phyloP scores from a whole-genome alignment of 371 early-diverging fungal genomes.

The Mortierella sp. region DNA sequence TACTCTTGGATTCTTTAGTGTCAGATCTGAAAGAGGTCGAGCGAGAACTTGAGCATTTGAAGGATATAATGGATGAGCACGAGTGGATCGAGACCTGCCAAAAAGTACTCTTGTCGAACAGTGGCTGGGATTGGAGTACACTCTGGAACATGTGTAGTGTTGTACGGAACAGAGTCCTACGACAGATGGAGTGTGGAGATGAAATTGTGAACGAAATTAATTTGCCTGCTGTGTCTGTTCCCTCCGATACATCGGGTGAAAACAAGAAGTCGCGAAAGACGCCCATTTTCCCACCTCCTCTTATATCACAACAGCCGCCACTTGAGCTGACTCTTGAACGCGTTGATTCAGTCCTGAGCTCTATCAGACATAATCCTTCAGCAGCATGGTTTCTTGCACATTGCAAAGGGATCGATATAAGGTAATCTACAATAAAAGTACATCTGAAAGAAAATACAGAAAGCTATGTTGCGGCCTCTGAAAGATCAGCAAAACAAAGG shows the following conservation, averaged over 20 bases:
- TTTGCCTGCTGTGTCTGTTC: neutral
- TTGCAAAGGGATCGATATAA: conserved; percentile 15
- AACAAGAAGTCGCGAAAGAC: conserved; percentile 5
- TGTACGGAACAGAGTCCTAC: conserved; percentile 23
- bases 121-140: conserved; percentile 71
- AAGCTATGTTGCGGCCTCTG: conserved; percentile 27
- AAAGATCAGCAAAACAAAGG: too few relatives aligned
- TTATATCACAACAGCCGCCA: conserved; percentile 39
- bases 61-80: conserved; percentile 55
- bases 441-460: neutral
- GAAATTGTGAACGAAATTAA: neutral
- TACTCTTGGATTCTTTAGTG: conserved; percentile 59
- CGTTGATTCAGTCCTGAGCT: conserved; percentile 15
- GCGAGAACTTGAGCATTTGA: conserved; percentile 65
- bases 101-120: conserved; percentile 61
- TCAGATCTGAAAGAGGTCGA: conserved; percentile 63
- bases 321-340: conserved; percentile 34
- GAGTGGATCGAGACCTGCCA: conserved; percentile 67
- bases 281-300: conserved; percentile 31
- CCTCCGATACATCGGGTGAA: neutral
- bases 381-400: conserved; percentile 37
- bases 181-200: conserved; percentile 1
- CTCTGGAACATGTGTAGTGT: conserved; percentile 53
- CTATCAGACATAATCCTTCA: conserved; percentile 21
- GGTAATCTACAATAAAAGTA: neutral